These are phyloP conservation scores for Casuarina cunninghamiana DNA, from an alignment of 306 rosid species.

Conservation along the genomic window DNA sequence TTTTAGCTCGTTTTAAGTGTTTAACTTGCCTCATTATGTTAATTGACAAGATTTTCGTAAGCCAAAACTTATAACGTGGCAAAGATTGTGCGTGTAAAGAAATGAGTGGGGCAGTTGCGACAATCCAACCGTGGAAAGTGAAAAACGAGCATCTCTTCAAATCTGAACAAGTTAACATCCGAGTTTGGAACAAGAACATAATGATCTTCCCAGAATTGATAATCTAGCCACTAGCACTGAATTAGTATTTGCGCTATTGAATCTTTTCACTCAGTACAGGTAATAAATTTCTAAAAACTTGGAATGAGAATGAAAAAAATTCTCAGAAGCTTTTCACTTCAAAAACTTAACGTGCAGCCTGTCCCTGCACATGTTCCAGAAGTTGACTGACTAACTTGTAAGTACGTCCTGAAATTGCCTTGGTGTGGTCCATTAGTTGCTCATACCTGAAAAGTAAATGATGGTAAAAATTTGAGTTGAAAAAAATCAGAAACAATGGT, in stretches of 20 bases:
- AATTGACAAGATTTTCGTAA: too few relatives aligned
- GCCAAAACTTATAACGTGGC: neutral
- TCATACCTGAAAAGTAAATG: conserved; percentile 59
- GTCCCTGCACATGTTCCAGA: conserved; percentile 67
- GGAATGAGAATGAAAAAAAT: conserved; percentile 9
- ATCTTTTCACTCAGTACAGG: conserved; percentile 22
- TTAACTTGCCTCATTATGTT: too few relatives aligned
- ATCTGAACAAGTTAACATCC: neutral
- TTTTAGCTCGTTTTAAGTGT: too few relatives aligned
- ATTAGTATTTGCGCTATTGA: neutral
- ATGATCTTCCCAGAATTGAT: conserved; percentile 13
- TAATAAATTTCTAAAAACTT: conserved; percentile 14
- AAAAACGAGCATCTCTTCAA: neutral
- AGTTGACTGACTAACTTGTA: conserved; percentile 72
- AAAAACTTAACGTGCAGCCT: conserved; percentile 49
- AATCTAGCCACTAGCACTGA: neutral
- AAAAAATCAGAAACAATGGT: neutral
- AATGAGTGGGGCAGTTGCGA: neutral
- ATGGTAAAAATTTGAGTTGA: neutral
- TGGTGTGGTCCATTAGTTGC: conserved; percentile 86
- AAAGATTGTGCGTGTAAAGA: too few relatives aligned
- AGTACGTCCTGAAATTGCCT: conserved; percentile 75
- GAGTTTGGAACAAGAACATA: neutral
- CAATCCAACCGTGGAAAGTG: neutral
- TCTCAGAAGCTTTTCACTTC: conserved; percentile 8